A percentile compares a stretch with the other conserved stretches of the same genome.
Evolutionary conservation across 2,329 filamentous ascomycete genomes (phyloP).

Genomic region (Ophiostoma pallidulum): DNA sequence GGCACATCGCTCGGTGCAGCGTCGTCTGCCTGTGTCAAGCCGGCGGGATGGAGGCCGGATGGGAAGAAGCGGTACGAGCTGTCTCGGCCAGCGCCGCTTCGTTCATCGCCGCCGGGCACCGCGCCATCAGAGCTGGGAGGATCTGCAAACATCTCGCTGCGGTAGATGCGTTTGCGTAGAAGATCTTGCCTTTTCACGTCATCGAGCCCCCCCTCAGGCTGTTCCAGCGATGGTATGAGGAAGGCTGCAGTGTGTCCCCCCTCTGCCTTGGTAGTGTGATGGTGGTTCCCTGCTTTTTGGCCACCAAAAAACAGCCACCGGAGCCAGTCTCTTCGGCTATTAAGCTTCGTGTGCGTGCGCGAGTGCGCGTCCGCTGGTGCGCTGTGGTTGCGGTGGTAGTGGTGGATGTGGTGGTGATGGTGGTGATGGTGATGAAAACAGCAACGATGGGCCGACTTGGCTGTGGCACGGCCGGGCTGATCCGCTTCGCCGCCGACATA

Average conservation of each 20-base stretch:
- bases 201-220: not conserved
- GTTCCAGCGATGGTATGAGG: too few relatives aligned
- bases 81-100: not conserved
- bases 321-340: slow-evolving; percentile 3
- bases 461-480: too few relatives aligned
- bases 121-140: not conserved
- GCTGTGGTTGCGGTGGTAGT: not conserved
- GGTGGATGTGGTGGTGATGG: not conserved
- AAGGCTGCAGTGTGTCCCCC: too few relatives aligned
- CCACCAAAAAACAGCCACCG: slow-evolving; percentile 3
- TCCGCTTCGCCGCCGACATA: too few relatives aligned
- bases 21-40: too few relatives aligned
- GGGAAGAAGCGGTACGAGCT: not conserved
- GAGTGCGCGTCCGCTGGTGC: not conserved
- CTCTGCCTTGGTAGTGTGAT: not conserved
- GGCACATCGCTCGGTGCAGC: too few relatives aligned
- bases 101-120: not conserved
- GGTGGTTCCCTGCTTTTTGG: too few relatives aligned
- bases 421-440: slow-evolving; percentile 3
- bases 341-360: not conserved
- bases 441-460: too few relatives aligned
- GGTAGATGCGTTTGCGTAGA: not conserved
- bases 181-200: not conserved
- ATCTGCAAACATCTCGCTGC: not conserved
- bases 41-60: not conserved